Percentiles rank a stretch among this genome's conserved stretches.
These are phyloP conservation scores for Escovopsis sp. DNA, from an alignment of 2,329 filamentous ascomycete species.

Conservation along the genomic window DNA sequence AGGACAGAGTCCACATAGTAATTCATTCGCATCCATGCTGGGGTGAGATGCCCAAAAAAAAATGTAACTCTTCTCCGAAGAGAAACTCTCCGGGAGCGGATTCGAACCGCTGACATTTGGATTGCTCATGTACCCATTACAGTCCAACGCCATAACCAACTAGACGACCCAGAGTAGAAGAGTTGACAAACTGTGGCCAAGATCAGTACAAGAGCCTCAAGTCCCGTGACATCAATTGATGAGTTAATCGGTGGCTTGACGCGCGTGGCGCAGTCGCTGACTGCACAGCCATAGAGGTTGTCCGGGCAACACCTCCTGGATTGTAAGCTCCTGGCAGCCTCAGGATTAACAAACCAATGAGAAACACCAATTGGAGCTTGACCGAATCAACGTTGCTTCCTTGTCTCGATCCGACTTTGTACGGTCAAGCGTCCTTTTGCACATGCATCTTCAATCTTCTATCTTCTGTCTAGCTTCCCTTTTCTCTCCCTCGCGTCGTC, in stretches of 20 bases:
- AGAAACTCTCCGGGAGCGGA: slow-evolving; percentile 6
- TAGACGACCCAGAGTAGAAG: slow-evolving; percentile 8
- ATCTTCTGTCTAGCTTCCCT: too few species aligned
- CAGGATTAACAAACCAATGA: slow-evolving; percentile 4
- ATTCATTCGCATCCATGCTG: neutral
- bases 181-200: neutral
- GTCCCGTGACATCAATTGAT: neutral
- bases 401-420: neutral
- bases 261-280: neutral
- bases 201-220: neutral
- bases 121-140: slow-evolving; percentile 5
- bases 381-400: slow-evolving; percentile 11
- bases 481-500: too few species aligned
- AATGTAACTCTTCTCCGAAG: slow-evolving; percentile 7
- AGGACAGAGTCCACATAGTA: too few species aligned
- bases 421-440: too few species aligned
- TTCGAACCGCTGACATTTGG: slow-evolving; percentile 7
- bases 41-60: neutral
- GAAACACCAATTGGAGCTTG: neutral
- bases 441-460: too few species aligned
- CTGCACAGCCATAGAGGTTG: slow-evolving; percentile 1
- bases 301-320: slow-evolving; percentile 4
- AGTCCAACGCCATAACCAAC: slow-evolving; percentile 7
- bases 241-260: too few species aligned
- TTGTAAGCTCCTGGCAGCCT: neutral